Percentiles rank a stretch among this genome's conserved stretches.
phyloP scores from a whole-genome alignment of 208 protist species.

The Acanthamoeba quina region DNA sequence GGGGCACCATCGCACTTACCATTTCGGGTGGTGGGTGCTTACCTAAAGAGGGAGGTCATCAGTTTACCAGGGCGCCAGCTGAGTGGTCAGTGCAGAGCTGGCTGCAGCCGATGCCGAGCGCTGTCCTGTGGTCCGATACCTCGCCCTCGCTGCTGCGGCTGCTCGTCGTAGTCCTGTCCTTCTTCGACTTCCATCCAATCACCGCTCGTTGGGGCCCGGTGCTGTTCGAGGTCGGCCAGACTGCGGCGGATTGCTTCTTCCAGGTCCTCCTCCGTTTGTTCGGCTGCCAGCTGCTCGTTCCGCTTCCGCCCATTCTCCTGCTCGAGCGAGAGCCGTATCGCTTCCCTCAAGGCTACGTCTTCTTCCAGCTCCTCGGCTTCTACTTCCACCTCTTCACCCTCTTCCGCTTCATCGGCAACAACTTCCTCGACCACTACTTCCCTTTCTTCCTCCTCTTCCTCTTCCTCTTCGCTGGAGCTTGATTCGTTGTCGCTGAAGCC shows the following conservation, averaged over 20 bases:
- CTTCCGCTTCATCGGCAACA: background rate
- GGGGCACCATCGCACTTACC: too few species aligned
- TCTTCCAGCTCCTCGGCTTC: background rate
- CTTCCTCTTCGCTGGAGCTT: background rate
- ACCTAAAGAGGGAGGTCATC: too few species aligned
- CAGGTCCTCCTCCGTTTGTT: background rate
- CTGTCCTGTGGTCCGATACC: background rate
- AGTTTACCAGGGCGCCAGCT: too few species aligned
- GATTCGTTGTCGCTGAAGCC: conserved; percentile 16
- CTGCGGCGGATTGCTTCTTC: conserved; percentile 20
- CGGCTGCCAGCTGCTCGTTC: background rate
- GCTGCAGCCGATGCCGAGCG: background rate
- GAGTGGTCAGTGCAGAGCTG: background rate
- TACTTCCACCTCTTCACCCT: background rate
- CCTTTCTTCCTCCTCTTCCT: background rate
- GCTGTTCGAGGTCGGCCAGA: conserved; percentile 5
- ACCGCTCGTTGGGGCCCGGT: background rate
- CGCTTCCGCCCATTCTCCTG: background rate
- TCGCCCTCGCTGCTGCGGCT: too few species aligned
- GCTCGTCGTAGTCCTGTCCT: background rate
- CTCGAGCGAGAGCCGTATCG: background rate
- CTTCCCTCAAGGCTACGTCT: background rate
- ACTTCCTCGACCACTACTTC: background rate
- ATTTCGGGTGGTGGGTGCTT: too few species aligned
- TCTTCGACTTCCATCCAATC: background rate